Percentiles rank a stretch among this genome's conserved stretches.
Evolutionary conservation across 768 basidiomycete genomes (phyloP).

Genomic region (Chalciporus chontae): DNA sequence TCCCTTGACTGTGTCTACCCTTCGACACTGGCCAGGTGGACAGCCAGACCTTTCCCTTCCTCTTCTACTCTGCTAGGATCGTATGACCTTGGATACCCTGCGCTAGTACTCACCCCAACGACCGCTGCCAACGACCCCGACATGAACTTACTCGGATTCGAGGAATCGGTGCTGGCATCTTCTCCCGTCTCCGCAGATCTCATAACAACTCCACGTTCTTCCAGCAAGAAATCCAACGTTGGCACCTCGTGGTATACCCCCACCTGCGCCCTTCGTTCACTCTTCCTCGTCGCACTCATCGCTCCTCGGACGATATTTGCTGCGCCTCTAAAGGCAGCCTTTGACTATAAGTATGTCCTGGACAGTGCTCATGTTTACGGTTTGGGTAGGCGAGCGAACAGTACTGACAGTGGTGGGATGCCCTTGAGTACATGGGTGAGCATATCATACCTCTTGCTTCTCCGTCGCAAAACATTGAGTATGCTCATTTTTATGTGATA

Average conservation of each 20-base stretch:
- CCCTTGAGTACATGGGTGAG: conserved; percentile 26
- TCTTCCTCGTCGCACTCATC: conserved; percentile 5
- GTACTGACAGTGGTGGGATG: conserved; percentile 4
- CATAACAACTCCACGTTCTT: conserved; percentile 4
- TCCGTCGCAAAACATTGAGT: neutral
- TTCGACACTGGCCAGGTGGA: too few species aligned
- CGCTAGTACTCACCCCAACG: neutral
- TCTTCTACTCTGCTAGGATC: neutral
- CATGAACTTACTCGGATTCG: neutral
- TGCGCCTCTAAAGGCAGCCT: neutral
- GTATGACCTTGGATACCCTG: neutral
- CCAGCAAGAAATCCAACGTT: conserved; percentile 1
- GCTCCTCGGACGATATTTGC: conserved; percentile 5
- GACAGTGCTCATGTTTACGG: neutral
- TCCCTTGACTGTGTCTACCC: too few species aligned
- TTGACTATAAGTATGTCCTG: neutral
- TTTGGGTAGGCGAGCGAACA: neutral
- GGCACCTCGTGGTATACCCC: conserved; percentile 4
- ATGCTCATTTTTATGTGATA: neutral
- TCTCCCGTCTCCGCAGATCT: neutral
- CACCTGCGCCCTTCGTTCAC: neutral
- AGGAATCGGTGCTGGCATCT: neutral
- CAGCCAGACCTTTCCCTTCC: too few species aligned
- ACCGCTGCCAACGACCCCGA: neutral
- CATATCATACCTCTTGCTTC: neutral